Percentiles rank a stretch among this genome's conserved stretches.
Conservation (phyloP, 768 basidiomycete genomes). For the Pleurotus salmoneostramineus region DNA sequence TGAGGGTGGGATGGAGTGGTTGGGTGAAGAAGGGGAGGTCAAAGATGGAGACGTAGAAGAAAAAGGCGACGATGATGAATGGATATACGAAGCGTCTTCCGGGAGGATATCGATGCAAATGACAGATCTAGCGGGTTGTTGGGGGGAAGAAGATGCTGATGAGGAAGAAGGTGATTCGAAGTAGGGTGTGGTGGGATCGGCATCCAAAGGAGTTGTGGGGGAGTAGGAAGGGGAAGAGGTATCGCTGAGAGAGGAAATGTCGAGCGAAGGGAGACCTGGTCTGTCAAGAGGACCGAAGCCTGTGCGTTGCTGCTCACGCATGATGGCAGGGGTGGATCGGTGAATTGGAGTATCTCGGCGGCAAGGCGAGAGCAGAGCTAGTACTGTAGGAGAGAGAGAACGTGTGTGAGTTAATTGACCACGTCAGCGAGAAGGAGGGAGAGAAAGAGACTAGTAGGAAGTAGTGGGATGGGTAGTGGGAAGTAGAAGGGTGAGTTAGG, state of each 20-base stretch:
- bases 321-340: slow-evolving; percentile 13
- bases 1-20: slow-evolving; percentile 9
- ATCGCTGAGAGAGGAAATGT: background rate
- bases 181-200: slow-evolving; percentile 18
- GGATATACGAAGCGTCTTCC: slow-evolving; percentile 11
- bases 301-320: slow-evolving; percentile 3
- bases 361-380: slow-evolving; percentile 41
- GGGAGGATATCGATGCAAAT: slow-evolving; percentile 47
- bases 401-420: slow-evolving; percentile 1
- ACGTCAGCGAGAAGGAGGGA: slow-evolving; percentile 4
- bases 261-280: slow-evolving; percentile 7
- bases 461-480: no score
- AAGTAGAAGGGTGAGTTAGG: no score
- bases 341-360: slow-evolving; percentile 19
- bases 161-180: slow-evolving; percentile 18
- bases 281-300: background rate
- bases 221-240: slow-evolving; percentile 6
- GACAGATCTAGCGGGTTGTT: slow-evolving; percentile 23
- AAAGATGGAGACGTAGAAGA: slow-evolving; percentile 2
- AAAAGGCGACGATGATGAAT: background rate
- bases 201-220: slow-evolving; percentile 21
- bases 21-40: background rate
- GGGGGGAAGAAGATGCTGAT: no score
- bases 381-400: slow-evolving; percentile 24
- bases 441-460: background rate